phyloP scores from a whole-genome alignment of 306 rosid species.

The Malus fusca region DNA sequence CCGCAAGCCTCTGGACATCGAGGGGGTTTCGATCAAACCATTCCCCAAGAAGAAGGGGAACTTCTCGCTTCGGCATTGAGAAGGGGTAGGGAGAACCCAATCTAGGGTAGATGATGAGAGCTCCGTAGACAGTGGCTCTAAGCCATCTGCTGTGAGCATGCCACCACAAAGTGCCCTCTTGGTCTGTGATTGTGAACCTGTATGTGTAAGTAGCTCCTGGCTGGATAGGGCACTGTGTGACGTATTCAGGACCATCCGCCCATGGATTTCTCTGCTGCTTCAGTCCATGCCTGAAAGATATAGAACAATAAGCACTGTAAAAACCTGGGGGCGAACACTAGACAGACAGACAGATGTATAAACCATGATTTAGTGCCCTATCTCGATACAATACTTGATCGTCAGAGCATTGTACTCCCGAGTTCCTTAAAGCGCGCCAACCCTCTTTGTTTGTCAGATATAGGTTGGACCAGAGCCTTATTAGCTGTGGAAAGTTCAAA shows the following conservation, averaged over 20 bases:
- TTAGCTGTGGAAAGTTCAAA: not conserved
- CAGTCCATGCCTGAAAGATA: slow-evolving; percentile 69
- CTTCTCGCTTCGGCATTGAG: slow-evolving; percentile 59
- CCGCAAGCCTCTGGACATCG: slow-evolving; percentile 48
- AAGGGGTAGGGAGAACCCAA: slow-evolving; percentile 71
- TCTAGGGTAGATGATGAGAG: slow-evolving; percentile 66
- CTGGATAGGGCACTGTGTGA: slow-evolving; percentile 85
- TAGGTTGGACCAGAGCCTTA: no score
- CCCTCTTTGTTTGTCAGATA: no score
- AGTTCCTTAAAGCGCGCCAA: no score
- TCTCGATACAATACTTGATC: no score
- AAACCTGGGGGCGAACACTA: not conserved
- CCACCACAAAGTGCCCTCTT: slow-evolving; percentile 96
- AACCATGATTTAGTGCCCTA: not conserved
- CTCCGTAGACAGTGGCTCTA: slow-evolving; percentile 91
- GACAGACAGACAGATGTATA: not conserved
- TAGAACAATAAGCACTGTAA: not conserved
- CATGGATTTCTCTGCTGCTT: slow-evolving; percentile 83
- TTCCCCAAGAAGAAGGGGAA: slow-evolving; percentile 65
- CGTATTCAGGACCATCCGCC: slow-evolving; percentile 90
- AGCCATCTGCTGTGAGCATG: slow-evolving; percentile 88
- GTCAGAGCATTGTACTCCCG: no score
- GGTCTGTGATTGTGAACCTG: slow-evolving; percentile 66
- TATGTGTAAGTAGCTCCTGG: slow-evolving; percentile 90
- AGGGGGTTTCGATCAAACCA: slow-evolving; percentile 81